Evolutionary conservation across 805 yeast genomes (phyloP).

Genomic region (Sugiyamaella americana): DNA sequence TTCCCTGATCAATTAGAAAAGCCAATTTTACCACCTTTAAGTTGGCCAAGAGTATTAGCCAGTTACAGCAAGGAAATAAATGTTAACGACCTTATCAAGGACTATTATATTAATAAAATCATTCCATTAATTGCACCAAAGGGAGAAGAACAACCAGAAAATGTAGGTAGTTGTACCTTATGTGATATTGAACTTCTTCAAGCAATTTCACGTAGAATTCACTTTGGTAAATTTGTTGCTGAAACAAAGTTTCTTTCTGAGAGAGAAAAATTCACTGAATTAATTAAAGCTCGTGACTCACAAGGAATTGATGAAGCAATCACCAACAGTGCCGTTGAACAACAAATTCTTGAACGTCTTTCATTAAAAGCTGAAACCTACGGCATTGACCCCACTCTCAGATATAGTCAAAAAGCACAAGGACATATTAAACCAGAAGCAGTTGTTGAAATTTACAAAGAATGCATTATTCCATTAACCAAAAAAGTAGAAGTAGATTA

Average conservation of each 20-base stretch:
- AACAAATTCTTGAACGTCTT: constrained; percentile 70
- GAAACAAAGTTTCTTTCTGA: constrained; percentile 83
- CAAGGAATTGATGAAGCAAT: constrained; percentile 73
- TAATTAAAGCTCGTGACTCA: constrained; percentile 61
- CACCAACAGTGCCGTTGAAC: constrained; percentile 84
- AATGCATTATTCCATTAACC: constrained; percentile 87
- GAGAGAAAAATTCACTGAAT: constrained; percentile 50
- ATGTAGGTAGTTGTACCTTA: constrained; percentile 78
- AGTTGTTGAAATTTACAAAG: constrained; percentile 76
- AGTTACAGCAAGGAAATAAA: constrained; percentile 66
- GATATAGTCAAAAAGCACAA: constrained; percentile 56
- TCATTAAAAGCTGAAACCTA: constrained; percentile 76
- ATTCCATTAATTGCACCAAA: constrained; percentile 67
- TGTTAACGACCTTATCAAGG: constrained; percentile 63
- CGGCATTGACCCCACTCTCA: constrained; percentile 81
- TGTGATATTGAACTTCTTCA: constrained; percentile 85
- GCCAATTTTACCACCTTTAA: constrained; percentile 72
- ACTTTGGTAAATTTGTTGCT: constrained; percentile 96
- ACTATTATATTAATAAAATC: constrained; percentile 63
- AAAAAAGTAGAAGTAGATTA: constrained; percentile 94
- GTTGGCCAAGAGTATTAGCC: constrained; percentile 76
- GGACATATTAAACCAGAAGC: constrained; percentile 77
- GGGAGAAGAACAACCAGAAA: constrained; percentile 72
- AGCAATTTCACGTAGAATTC: constrained; percentile 84
- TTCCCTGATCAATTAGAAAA: constrained; percentile 60